Conservation (phyloP, 2,329 filamentous ascomycete species). For the Aspergillus tubingensis region DNA sequence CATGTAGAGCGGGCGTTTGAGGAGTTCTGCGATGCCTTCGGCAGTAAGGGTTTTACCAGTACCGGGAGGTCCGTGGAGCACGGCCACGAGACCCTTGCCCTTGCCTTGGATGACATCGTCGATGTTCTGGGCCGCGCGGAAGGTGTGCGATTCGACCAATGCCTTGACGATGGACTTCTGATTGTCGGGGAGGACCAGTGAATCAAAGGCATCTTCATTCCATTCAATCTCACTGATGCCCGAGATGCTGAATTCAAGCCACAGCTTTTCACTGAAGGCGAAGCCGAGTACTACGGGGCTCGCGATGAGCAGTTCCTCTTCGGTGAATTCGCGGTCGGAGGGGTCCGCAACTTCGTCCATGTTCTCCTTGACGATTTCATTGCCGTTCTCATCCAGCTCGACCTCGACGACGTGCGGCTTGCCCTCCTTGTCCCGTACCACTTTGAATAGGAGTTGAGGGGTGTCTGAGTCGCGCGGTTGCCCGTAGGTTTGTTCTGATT, state of each 20-base stretch:
- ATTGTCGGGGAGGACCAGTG: slow-evolving; percentile 68
- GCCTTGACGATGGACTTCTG: slow-evolving; percentile 74
- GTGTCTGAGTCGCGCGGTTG: slow-evolving; percentile 36
- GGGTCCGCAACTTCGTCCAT: slow-evolving; percentile 51
- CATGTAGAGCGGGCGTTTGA: slow-evolving; percentile 80
- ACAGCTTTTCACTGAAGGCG: slow-evolving; percentile 82
- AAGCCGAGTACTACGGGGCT: slow-evolving; percentile 86
- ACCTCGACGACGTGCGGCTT: slow-evolving; percentile 56
- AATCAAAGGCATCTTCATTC: slow-evolving; percentile 81
- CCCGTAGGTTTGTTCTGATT: slow-evolving; percentile 42
- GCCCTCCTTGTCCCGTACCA: slow-evolving; percentile 57
- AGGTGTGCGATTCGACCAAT: slow-evolving; percentile 80
- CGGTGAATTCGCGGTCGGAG: slow-evolving; percentile 62
- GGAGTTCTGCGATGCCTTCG: slow-evolving; percentile 80
- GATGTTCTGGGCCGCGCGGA: slow-evolving; percentile 76
- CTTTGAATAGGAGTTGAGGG: slow-evolving; percentile 51
- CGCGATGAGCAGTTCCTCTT: slow-evolving; percentile 81
- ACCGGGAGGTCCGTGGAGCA: slow-evolving; percentile 82
- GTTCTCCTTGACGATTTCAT: slow-evolving; percentile 58
- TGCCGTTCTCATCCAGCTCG: slow-evolving; percentile 57
- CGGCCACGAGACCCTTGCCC: slow-evolving; percentile 78
- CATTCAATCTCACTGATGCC: slow-evolving; percentile 78
- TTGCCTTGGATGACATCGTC: slow-evolving; percentile 83
- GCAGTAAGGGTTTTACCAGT: slow-evolving; percentile 88
- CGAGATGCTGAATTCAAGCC: slow-evolving; percentile 84